Evolutionary conservation across 768 basidiomycete species (phyloP), one percentile per base, ranked within the genome.

Genomic region (Tricholoma flavovirens): DNA sequence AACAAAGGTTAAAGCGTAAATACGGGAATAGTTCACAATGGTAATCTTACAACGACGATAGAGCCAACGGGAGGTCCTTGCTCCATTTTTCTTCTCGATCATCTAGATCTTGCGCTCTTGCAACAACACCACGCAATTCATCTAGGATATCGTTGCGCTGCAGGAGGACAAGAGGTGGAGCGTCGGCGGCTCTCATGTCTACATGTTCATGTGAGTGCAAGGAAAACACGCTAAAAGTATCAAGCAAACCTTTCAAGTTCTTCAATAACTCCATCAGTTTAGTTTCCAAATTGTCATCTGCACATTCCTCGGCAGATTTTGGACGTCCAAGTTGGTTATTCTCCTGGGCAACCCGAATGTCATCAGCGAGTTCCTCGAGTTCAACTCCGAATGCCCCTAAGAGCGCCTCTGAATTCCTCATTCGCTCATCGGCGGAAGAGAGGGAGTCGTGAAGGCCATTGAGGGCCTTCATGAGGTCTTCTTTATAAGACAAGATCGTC

Each of bases 361-460:
- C 60, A 11, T 63, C 64, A 9, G 55, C 49, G 33, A 70, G 49
- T 9, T 62, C 66, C 32, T 69, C 65, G 14, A 75, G 54, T 53
- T 77, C 75, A 51, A 73, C 70, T 1, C 63, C 62, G 19, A 77
- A 60, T 2, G 68, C 67, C 14, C 70, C 68, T 12, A 72, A 51
- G 26, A 72, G 57, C 0, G 67, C 73, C 33, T 73, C 71, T 2
- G 69, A 60, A 26, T 74, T 70, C 21, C 58, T 52, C 5, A 63
- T 54, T 17, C 50, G 49, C 24, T 61, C 50, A 30, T 66, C 56
- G 14, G 54, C 49, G 8, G 59, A 55, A 0, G 61, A 50, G 8
- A 69, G 59, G 26, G 54, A 54, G 8, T 58, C 49, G 46, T 73
- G 65, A 10, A 71, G 58, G 5, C 29, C 51, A 6, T 59, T 60